Percentiles rank a stretch among this genome's conserved stretches.
These are phyloP conservation scores for Suillus americanus DNA, from an alignment of 768 basidiomycete species.

Conservation along the genomic window DNA sequence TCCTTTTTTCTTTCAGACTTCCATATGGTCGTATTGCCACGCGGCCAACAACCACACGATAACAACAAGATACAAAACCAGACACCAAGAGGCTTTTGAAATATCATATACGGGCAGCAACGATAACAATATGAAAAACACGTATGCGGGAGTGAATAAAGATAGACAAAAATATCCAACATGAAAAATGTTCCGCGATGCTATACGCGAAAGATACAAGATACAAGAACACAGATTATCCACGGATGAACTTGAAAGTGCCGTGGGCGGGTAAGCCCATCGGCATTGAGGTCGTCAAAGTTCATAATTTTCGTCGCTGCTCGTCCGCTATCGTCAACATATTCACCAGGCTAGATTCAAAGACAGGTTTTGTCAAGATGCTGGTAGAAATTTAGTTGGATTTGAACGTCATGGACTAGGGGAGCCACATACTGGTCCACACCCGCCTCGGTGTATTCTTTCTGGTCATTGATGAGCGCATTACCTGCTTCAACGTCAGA, in stretches of 20 bases:
- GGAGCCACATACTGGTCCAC: slow-evolving; percentile 60
- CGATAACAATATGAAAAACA: background rate
- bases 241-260: background rate
- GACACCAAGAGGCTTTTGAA: background rate
- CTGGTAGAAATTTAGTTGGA: slow-evolving; percentile 32
- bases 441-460: slow-evolving; percentile 74
- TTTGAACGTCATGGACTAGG: background rate
- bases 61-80: background rate
- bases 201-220: background rate
- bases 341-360: slow-evolving; percentile 49
- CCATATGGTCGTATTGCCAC: background rate
- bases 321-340: slow-evolving; percentile 45
- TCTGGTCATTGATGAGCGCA: slow-evolving; percentile 60
- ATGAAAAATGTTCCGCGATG: background rate
- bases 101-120: background rate
- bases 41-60: background rate
- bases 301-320: slow-evolving; percentile 26
- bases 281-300: background rate
- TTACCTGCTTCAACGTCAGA: slow-evolving; percentile 42
- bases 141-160: background rate
- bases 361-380: slow-evolving; percentile 78
- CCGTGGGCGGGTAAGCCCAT: background rate
- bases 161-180: slow-evolving; percentile 5
- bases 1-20: background rate
- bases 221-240: slow-evolving; percentile 4